These are phyloP conservation scores for Cornus kousa DNA, from an alignment of 148 eudicot species.

Conservation along the genomic window DNA sequence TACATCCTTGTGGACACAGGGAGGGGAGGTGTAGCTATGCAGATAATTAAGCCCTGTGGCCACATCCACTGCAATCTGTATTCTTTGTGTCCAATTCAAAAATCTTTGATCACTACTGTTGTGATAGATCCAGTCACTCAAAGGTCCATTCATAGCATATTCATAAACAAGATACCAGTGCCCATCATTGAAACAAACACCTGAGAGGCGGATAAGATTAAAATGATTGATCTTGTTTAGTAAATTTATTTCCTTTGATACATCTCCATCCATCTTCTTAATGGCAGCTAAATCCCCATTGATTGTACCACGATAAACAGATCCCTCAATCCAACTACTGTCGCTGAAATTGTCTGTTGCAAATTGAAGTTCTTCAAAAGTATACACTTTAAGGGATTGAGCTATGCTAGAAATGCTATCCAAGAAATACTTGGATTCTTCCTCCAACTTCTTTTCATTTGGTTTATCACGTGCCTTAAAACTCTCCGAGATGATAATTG, in stretches of 20 bases:
- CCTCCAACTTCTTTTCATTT: constrained; percentile 39
- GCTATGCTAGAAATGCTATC: constrained; percentile 64
- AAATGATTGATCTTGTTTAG: constrained; percentile 81
- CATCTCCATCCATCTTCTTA: constrained; percentile 75
- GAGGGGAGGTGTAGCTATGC: constrained; percentile 75
- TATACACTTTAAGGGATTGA: constrained; percentile 67
- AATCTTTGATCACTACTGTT: constrained; percentile 31
- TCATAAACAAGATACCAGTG: constrained; percentile 83
- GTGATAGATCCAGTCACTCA: constrained; percentile 65
- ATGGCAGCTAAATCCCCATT: constrained; percentile 74
- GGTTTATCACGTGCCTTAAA: constrained; percentile 62
- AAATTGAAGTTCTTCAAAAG: constrained; percentile 53
- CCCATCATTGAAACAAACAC: constrained; percentile 73
- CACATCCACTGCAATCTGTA: constrained; percentile 74
- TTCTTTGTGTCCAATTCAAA: constrained; percentile 71
- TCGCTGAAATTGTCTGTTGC: constrained; percentile 76
- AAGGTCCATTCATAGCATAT: constrained; percentile 74
- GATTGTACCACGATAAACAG: constrained; percentile 76
- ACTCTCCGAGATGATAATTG: constrained; percentile 36
- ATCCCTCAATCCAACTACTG: constrained; percentile 56
- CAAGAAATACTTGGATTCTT: constrained; percentile 53
- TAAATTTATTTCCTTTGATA: constrained; percentile 64
- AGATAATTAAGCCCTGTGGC: constrained; percentile 84
- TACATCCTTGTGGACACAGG: constrained; percentile 69
- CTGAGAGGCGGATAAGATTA: constrained; percentile 66